Evolutionary conservation across 345 rosid species (phyloP), one percentile per base, ranked within the genome.

Genomic region (Populus alba): DNA sequence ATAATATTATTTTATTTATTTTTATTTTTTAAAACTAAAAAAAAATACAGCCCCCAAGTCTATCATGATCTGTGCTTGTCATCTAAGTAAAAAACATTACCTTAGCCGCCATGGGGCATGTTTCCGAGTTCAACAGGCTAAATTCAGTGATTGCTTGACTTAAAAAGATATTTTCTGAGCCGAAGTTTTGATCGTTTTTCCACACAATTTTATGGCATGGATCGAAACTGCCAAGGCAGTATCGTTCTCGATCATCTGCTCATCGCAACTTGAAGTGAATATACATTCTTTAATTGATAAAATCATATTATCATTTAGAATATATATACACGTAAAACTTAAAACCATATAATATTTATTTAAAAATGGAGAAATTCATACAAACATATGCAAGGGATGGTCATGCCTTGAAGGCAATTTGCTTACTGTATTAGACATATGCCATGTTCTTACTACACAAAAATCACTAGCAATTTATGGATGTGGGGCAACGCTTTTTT

Each of bases 41-140:
- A 4, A 33, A 4, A 33, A 33, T 33, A 33, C 6, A 33, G 18
- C 35, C 12, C 35, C 12, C 27, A 33, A 9, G 37, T 4, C 35
- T 27, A 5, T 6, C 77, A 25, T 74, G 35, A 74, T 74, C 62
- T 74, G 55, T 38, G 69, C 29, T 73, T 57, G 76, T n/a, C 11
- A 57, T 38, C 31, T 35, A 73, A 33, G 37, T 33, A 33, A 33
- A 33, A 33, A 33, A 33, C 37, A 33, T 33, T 5, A 38, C 31
- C 62, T 63, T 10, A 27, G 35, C 68, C 18, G 22, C 37, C 72
- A 9, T n/a, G 63, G 11, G 27, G 15, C 63, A 9, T 57, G 53
- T 13, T 16, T 47, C 6, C 53, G 9, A 39, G 43, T 39, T 9
- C 7, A 53, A 53, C 18, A 53, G 9, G 59, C 18, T 53, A 57